These are phyloP conservation scores for Castanopsis chinensis DNA, from an alignment of 306 rosid species.

Conservation along the genomic window DNA sequence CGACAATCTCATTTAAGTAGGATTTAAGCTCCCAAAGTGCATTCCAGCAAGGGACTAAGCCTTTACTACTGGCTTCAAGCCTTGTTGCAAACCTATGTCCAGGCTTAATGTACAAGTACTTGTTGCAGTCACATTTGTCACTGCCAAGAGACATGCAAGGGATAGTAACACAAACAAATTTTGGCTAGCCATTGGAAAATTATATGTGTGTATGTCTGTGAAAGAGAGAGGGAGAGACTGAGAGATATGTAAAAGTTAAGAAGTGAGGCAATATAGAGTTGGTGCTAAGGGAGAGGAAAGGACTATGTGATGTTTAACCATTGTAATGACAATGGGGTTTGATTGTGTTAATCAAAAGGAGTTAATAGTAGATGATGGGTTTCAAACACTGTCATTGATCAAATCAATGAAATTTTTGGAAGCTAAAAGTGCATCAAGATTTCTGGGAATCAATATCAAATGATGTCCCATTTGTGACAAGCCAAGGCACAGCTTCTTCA, in stretches of 20 bases:
- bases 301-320: too few species aligned
- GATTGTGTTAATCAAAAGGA: too few species aligned
- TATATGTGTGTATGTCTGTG: background rate
- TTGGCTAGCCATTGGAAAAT: background rate
- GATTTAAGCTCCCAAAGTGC: constrained; percentile 33
- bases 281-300: background rate
- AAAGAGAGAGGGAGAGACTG: background rate
- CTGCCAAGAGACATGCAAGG: background rate
- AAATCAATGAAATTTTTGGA: too few species aligned
- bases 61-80: background rate
- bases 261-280: background rate
- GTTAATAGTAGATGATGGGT: too few species aligned
- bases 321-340: too few species aligned
- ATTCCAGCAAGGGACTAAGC: constrained; percentile 29
- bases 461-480: too few species aligned
- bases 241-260: background rate
- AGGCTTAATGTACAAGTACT: background rate
- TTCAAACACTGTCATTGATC: too few species aligned
- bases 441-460: background rate
- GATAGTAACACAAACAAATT: background rate
- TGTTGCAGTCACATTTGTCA: background rate
- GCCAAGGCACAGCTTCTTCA: too few species aligned
- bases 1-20: constrained; percentile 33
- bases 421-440: background rate
- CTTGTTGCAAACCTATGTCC: background rate